phyloP scores from a whole-genome alignment of 129 eudicot genomes.

The Arctium minus region DNA sequence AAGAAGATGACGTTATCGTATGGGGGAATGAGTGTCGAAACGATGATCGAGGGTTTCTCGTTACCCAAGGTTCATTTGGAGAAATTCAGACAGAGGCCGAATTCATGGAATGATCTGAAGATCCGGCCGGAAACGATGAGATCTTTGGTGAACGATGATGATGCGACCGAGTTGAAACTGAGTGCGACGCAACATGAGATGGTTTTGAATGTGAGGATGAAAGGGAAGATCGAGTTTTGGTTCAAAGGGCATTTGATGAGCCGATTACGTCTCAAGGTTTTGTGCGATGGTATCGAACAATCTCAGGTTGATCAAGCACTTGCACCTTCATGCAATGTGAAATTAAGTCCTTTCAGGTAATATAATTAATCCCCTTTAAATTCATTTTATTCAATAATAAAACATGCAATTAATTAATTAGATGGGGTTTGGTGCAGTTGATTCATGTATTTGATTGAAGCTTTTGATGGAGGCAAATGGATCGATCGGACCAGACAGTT shows the following conservation, averaged over 20 bases:
- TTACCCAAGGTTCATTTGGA: conserved; percentile 11
- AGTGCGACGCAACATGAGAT: background rate
- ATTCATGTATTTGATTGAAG: too few relatives aligned
- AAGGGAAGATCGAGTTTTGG: conserved; percentile 30
- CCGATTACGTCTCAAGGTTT: conserved; percentile 29
- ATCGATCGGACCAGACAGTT: background rate
- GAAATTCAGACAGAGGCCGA: conserved; percentile 23
- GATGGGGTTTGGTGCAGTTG: too few relatives aligned
- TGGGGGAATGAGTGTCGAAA: conserved; percentile 15
- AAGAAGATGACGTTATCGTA: conserved; percentile 27
- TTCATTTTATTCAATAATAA: too few relatives aligned
- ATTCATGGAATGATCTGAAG: conserved; percentile 9
- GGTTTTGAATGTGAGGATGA: conserved; percentile 23
- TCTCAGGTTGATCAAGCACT: conserved; percentile 31
- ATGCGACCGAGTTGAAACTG: conserved; percentile 22
- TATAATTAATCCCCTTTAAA: background rate
- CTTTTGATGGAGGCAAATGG: too few relatives aligned
- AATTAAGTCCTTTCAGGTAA: conserved; percentile 28
- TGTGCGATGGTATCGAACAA: conserved; percentile 33
- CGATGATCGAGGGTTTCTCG: conserved; percentile 13
- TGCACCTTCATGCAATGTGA: conserved; percentile 28
- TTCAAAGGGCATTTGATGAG: conserved; percentile 19
- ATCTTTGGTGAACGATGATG: conserved; percentile 21
- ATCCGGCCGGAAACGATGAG: conserved; percentile 15
- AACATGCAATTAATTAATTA: too few relatives aligned